These are phyloP conservation scores for Alternaria brassicae DNA, from an alignment of 2,329 filamentous ascomycete genomes.

Conservation along the genomic window DNA sequence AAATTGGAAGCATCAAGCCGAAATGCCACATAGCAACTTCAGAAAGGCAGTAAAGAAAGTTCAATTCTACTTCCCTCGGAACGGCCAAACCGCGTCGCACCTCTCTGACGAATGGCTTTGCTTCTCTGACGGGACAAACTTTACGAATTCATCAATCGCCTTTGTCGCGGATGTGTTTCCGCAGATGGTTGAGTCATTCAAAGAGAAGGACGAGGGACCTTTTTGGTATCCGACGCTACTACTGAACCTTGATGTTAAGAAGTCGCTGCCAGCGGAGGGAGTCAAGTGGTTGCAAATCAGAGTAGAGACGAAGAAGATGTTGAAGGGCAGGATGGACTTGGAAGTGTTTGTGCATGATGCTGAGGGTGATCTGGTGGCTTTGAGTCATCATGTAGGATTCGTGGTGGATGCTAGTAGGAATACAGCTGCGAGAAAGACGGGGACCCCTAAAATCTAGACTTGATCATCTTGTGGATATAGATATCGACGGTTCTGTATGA, in stretches of 20 bases:
- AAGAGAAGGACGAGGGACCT: conserved; percentile 41
- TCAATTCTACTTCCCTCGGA: conserved; percentile 60
- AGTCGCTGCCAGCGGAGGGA: conserved; percentile 69
- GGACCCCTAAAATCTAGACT: conserved; percentile 46
- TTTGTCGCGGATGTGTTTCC: conserved; percentile 75
- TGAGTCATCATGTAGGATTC: conserved; percentile 72
- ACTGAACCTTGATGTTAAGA: conserved; percentile 80
- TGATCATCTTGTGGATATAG: background rate
- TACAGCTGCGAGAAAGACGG: conserved; percentile 57
- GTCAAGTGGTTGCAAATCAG: conserved; percentile 76
- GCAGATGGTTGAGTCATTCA: conserved; percentile 64
- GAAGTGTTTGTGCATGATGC: conserved; percentile 73
- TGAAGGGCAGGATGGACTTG: conserved; percentile 76
- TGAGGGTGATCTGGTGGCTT: conserved; percentile 68
- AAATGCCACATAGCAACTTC: conserved; percentile 56
- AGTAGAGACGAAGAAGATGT: conserved; percentile 69
- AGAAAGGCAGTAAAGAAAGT: conserved; percentile 60
- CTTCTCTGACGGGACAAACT: conserved; percentile 65
- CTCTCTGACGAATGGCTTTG: conserved; percentile 72
- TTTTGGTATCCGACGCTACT: conserved; percentile 80
- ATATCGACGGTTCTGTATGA: background rate
- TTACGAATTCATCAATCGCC: conserved; percentile 69
- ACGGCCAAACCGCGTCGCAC: conserved; percentile 51
- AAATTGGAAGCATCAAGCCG: conserved; percentile 55
- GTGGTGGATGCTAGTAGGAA: conserved; percentile 71